Percentiles rank a stretch among this genome's conserved stretches.
phyloP scores from a whole-genome alignment of 106 monocot genomes.

The Dendrobium huoshanense region DNA sequence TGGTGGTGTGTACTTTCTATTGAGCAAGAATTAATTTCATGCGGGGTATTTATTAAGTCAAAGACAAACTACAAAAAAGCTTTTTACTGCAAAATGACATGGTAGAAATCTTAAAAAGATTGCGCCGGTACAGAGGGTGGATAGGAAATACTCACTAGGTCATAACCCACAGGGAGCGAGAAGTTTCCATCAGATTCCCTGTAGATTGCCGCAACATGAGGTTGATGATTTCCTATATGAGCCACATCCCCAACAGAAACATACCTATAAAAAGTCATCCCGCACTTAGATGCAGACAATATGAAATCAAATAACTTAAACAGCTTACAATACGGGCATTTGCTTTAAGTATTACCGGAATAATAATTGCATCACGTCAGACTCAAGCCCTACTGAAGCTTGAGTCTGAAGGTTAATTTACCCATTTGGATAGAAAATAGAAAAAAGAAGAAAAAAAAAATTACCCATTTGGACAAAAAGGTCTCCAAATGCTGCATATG shows the following conservation, averaged over 20 bases:
- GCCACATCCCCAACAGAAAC: conserved; percentile 83
- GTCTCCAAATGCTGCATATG: conserved; percentile 88
- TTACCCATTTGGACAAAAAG: conserved; percentile 91
- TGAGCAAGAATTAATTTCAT: too few species aligned
- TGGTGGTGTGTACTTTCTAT: too few species aligned
- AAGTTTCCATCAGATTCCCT: conserved; percentile 46
- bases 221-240: conserved; percentile 67
- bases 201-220: conserved; percentile 76
- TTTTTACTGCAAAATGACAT: background rate
- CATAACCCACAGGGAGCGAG: conserved; percentile 85
- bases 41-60: background rate
- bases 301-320: background rate
- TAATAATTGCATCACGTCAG: too few species aligned
- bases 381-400: background rate
- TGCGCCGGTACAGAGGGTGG: background rate
- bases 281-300: background rate
- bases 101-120: background rate
- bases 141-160: conserved; percentile 47
- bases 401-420: conserved; percentile 21
- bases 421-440: conserved; percentile 68
- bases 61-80: background rate
- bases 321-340: too few species aligned
- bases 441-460: background rate
- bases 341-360: background rate
- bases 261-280: conserved; percentile 45